These are phyloP conservation scores for Cucurbita maxima DNA, from an alignment of 306 rosid species.

Conservation along the genomic window DNA sequence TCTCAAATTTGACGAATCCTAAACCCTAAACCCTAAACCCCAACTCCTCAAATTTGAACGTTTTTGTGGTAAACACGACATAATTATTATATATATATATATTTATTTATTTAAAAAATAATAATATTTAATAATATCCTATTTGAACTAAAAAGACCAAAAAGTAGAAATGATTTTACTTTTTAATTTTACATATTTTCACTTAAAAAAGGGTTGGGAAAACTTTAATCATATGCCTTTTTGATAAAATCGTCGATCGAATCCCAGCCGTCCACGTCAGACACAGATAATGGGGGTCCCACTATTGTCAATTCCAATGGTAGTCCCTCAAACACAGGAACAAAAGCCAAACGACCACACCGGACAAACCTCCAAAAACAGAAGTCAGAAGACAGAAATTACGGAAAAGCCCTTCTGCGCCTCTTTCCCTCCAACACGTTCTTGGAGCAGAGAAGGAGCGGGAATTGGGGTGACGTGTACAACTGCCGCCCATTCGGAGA, in stretches of 20 bases:
- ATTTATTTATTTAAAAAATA: too few relatives aligned
- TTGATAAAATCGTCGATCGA: not conserved
- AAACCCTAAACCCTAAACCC: too few relatives aligned
- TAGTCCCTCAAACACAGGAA: not conserved
- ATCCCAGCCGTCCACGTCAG: not conserved
- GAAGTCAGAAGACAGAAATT: conserved; percentile 2
- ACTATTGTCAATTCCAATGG: not conserved
- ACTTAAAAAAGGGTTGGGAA: not conserved
- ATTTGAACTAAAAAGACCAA: too few relatives aligned
- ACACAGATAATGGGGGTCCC: not conserved
- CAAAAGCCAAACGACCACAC: not conserved
- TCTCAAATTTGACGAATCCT: too few relatives aligned
- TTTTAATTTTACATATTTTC: not conserved
- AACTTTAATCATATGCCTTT: not conserved
- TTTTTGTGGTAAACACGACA: too few relatives aligned
- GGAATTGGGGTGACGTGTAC: conserved; percentile 29
- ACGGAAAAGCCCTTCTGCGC: conserved; percentile 12
- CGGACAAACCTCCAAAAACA: conserved; percentile 1
- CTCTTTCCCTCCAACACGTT: conserved; percentile 40
- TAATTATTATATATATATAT: too few relatives aligned
- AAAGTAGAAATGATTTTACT: not conserved
- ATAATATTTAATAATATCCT: too few relatives aligned
- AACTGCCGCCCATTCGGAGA: conserved; percentile 30
- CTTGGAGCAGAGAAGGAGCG: conserved; percentile 5
- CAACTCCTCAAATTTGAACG: too few relatives aligned